phyloP scores from a whole-genome alignment of 2,329 filamentous ascomycete genomes.

The Fusarium buxicola region DNA sequence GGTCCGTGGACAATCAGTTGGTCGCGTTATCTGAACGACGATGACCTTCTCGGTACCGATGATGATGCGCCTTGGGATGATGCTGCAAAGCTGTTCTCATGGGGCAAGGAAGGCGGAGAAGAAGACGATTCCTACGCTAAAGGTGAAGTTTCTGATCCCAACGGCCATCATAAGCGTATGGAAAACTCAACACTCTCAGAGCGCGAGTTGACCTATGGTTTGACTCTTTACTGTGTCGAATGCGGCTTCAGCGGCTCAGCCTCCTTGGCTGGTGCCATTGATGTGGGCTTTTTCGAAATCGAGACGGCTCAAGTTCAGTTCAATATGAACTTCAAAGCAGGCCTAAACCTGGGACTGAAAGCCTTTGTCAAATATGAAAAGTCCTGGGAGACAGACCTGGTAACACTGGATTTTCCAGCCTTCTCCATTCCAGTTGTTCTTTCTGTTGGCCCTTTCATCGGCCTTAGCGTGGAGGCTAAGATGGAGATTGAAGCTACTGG shows the following conservation, averaged over 20 bases:
- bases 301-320: neutral
- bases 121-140: constrained; percentile 11
- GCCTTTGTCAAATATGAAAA: constrained; percentile 20
- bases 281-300: neutral
- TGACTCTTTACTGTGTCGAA: constrained; percentile 10
- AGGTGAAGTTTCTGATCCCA: constrained; percentile 3
- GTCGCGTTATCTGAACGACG: neutral
- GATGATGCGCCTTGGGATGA: constrained; percentile 12
- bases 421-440: neutral
- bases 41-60: neutral
- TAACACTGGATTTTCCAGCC: neutral
- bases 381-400: neutral
- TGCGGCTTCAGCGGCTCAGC: constrained; percentile 8
- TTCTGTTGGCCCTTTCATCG: neutral
- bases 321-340: constrained; percentile 10
- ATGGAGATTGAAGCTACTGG: constrained; percentile 11
- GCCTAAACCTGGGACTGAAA: neutral
- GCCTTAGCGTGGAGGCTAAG: neutral
- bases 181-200: neutral
- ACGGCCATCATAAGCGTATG: constrained; percentile 13
- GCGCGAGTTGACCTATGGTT: constrained; percentile 3
- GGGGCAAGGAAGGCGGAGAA: neutral
- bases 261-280: neutral
- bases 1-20: neutral
- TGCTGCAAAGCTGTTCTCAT: constrained; percentile 6